Percentiles rank a stretch among this genome's conserved stretches.
These are phyloP conservation scores for Amaranthus cruentus DNA, from an alignment of 148 eudicot species.

Conservation along the genomic window DNA sequence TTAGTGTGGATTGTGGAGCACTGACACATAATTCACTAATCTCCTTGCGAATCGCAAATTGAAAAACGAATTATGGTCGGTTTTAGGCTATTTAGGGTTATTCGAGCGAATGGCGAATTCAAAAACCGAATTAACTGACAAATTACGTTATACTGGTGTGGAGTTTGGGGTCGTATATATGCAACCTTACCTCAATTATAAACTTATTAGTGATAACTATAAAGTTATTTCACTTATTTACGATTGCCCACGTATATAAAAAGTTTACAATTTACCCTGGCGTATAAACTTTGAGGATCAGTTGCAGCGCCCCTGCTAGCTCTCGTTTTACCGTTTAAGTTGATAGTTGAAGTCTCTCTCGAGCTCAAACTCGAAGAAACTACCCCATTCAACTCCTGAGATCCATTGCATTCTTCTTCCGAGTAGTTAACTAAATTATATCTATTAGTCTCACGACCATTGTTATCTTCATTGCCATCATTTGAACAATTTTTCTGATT, in stretches of 20 bases:
- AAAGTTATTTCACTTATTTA: too few relatives aligned
- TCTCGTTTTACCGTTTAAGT: slow-evolving; percentile 42
- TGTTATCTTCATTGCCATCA: slow-evolving; percentile 21
- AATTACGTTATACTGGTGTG: too few relatives aligned
- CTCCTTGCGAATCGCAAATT: too few relatives aligned
- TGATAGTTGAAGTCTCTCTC: slow-evolving; percentile 18
- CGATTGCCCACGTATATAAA: not conserved
- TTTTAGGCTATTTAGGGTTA: too few relatives aligned
- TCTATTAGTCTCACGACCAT: slow-evolving; percentile 14
- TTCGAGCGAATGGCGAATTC: too few relatives aligned
- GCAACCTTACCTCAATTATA: too few relatives aligned
- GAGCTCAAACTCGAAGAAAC: slow-evolving; percentile 21
- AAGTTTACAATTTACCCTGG: slow-evolving; percentile 57
- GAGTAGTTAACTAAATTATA: slow-evolving; percentile 34
- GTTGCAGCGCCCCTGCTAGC: slow-evolving; percentile 73
- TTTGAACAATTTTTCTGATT: slow-evolving; percentile 25
- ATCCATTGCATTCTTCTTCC: slow-evolving; percentile 42
- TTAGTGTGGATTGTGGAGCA: too few relatives aligned
- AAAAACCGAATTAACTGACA: too few relatives aligned
- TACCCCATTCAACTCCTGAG: slow-evolving; percentile 33
- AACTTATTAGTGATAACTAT: too few relatives aligned
- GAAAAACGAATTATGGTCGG: too few relatives aligned
- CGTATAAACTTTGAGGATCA: slow-evolving; percentile 92
- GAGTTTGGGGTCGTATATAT: too few relatives aligned
- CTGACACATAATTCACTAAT: too few relatives aligned